Percentiles rank a stretch among this genome's conserved stretches.
phyloP scores from a whole-genome alignment of 495 filamentous ascomycete species.

The Venustampulla echinocandica region DNA sequence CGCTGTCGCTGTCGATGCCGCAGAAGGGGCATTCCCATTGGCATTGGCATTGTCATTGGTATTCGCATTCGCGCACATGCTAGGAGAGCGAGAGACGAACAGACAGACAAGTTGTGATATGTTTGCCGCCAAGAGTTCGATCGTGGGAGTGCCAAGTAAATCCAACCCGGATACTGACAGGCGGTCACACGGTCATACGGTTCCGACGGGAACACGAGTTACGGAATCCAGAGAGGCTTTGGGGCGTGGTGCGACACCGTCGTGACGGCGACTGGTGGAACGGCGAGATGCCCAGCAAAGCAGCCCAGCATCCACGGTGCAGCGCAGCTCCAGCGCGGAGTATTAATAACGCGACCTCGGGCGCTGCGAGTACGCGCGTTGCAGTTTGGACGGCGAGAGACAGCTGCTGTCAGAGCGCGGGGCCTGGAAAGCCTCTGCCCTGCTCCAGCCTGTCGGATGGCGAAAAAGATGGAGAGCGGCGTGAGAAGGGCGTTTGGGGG shows the following conservation, averaged over 20 bases:
- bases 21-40: constrained; percentile 17
- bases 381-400: background rate
- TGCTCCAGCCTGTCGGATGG: background rate
- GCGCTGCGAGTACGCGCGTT: background rate
- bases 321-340: background rate
- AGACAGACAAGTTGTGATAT: constrained; percentile 6
- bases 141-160: constrained; percentile 18
- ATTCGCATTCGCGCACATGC: constrained; percentile 26
- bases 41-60: too few species aligned
- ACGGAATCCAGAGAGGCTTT: too few species aligned
- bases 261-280: background rate
- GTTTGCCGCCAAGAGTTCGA: constrained; percentile 21
- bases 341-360: too few species aligned
- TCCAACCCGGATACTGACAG: constrained; percentile 3
- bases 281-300: background rate
- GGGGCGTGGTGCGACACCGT: background rate
- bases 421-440: background rate
- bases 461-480: too few species aligned
- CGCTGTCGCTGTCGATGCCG: constrained; percentile 17
- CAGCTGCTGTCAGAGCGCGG: too few species aligned
- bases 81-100: too few species aligned
- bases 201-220: too few species aligned
- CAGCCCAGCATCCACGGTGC: background rate
- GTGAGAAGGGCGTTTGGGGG: too few species aligned
- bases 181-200: constrained; percentile 1